Base-by-base conservation (phyloP, 805 yeast species). In the Nematodospora valgi region DNA sequence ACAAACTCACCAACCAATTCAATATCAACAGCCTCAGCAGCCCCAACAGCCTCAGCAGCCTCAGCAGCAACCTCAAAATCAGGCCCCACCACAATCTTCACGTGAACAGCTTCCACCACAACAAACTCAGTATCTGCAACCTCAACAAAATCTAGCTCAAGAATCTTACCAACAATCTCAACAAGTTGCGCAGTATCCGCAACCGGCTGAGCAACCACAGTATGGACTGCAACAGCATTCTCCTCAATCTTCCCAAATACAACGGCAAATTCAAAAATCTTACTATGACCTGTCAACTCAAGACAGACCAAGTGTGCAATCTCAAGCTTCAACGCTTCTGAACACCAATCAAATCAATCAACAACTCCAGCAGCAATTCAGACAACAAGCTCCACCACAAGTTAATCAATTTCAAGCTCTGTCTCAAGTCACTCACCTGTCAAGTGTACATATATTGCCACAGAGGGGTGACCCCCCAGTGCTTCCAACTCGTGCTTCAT, bases 11-110 rank as follows among this genome's bases (percentile, higher is more conserved):
- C 41, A 32, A 19, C 36, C 32, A 23, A 25, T 24, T 11, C 32
- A 23, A 14, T 30, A 30, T 4, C 23, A 27, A n/a, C 39, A 32
- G 17, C 46, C 20, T 20, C 35, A 11, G 11, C 39, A 36, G n/a
- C 35, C 27, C 7, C 9, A 31, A 21, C 25, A 29, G 11, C 37
- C 17, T n/a, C 39, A 34, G n/a, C 33, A 17, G 11, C 34, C 25
- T 19, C 35, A 24, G 18, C 39, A 32, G 27, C 27, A 18, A 10
- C 15, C 14, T 4, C 23, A 30, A 6, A 33, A 24, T 13, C 24
- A 25, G 12, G 30, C 22, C 12, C 32, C 19, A 20, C 32, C 11
- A 17, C 23, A 32, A 10, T 13, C 15, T 14, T 19, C 24, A 6
- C 35, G 17, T 13, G 9, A 31, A 6, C 5, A 8, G 11, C 35